phyloP scores from a whole-genome alignment of 2,329 filamentous ascomycete genomes.

The Hypocrella siamensis region DNA sequence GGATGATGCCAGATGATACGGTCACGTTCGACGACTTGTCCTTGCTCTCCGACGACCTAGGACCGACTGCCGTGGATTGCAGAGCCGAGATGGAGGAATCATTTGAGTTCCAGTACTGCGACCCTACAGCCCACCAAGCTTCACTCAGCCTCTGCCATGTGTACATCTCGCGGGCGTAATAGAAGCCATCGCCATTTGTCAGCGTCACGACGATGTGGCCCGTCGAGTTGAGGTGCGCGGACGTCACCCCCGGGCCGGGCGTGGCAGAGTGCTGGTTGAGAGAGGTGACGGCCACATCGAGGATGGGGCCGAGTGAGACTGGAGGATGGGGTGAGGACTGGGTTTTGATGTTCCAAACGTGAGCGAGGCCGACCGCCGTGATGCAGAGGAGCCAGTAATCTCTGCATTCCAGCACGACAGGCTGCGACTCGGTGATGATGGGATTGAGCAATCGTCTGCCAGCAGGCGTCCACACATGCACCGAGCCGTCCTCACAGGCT shows the following conservation, averaged over 20 bases:
- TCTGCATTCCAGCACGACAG: slow-evolving; percentile 82
- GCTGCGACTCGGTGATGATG: slow-evolving; percentile 77
- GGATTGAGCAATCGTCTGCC: slow-evolving; percentile 75
- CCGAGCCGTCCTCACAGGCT: slow-evolving; percentile 79
- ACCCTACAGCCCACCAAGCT: slow-evolving; percentile 94
- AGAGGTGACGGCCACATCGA: slow-evolving; percentile 72
- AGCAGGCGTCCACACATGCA: slow-evolving; percentile 86
- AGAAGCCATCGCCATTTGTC: slow-evolving; percentile 87
- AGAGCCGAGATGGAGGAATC: slow-evolving; percentile 77
- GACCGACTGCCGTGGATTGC: slow-evolving; percentile 52
- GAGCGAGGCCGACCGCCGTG: slow-evolving; percentile 72
- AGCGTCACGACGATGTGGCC: slow-evolving; percentile 81
- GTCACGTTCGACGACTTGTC: slow-evolving; percentile 32
- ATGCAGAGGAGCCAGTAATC: slow-evolving; percentile 84
- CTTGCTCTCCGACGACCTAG: slow-evolving; percentile 30
- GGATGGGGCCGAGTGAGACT: slow-evolving; percentile 71
- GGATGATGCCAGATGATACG: slow-evolving; percentile 82
- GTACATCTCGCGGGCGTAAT: slow-evolving; percentile 73
- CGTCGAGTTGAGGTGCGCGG: slow-evolving; percentile 76
- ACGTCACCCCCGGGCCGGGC: slow-evolving; percentile 69
- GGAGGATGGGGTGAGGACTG: slow-evolving; percentile 79
- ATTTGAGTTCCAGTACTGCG: slow-evolving; percentile 97
- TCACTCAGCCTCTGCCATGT: slow-evolving; percentile 94
- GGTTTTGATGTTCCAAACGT: slow-evolving; percentile 84
- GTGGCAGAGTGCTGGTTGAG: slow-evolving; percentile 63